phyloP scores from a whole-genome alignment of 2,329 filamentous ascomycete species.

The Hyphodiscus sp. region DNA sequence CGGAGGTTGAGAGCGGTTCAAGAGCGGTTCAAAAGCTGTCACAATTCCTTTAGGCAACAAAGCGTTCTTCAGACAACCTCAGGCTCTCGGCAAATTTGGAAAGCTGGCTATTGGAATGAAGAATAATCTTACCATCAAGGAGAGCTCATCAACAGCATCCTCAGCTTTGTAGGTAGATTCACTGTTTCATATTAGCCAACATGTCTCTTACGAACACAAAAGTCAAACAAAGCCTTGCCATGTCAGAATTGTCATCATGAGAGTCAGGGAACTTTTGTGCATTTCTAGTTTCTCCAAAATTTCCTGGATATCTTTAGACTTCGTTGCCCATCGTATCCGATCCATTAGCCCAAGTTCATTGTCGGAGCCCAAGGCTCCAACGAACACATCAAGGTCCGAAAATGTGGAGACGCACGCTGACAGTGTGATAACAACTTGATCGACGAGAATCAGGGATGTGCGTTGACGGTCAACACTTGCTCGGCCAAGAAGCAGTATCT shows the following conservation, averaged over 20 bases:
- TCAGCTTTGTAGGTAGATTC: constrained; percentile 3
- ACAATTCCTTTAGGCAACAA: no score
- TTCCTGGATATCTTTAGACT: constrained; percentile 2
- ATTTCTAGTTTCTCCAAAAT: constrained; percentile 5
- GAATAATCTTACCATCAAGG: background rate
- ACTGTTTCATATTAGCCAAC: background rate
- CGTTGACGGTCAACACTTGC: background rate
- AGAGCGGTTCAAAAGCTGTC: no score
- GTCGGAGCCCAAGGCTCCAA: constrained; percentile 3
- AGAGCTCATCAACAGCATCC: constrained; percentile 1
- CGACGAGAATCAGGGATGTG: constrained; percentile 10
- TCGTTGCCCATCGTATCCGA: constrained; percentile 5
- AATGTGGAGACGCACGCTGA: constrained; percentile 7
- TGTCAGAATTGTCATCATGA: constrained; percentile 9
- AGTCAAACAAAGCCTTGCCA: background rate
- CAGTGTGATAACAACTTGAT: constrained; percentile 8
- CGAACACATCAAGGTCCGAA: constrained; percentile 7
- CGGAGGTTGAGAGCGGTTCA: no score
- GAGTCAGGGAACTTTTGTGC: constrained; percentile 5
- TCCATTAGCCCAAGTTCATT: constrained; percentile 3
- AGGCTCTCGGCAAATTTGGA: no score
- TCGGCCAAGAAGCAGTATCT: constrained; percentile 1
- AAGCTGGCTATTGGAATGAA: background rate
- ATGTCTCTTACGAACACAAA: background rate
- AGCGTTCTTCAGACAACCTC: no score